phyloP scores from a whole-genome alignment of 2,329 filamentous ascomycete genomes.

The Microcyclosporella mali region DNA sequence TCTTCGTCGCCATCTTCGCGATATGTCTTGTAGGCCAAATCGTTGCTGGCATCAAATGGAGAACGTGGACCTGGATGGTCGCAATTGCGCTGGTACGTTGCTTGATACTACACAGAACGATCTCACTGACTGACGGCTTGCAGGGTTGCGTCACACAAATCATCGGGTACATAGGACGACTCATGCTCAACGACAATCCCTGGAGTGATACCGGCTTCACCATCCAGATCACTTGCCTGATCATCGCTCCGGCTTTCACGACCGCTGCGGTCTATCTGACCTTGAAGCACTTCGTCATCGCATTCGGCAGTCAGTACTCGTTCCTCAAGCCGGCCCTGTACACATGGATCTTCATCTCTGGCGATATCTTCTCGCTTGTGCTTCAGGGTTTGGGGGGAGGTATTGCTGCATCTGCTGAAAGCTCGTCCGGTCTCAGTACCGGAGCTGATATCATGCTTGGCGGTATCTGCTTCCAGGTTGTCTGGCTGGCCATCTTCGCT shows the following conservation, averaged over 20 bases:
- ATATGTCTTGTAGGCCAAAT: slow-evolving; percentile 31
- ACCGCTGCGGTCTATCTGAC: slow-evolving; percentile 45
- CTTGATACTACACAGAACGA: too few species aligned
- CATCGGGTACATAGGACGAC: slow-evolving; percentile 38
- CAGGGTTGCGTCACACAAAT: slow-evolving; percentile 34
- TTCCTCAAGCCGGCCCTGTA: slow-evolving; percentile 39
- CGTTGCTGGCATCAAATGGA: slow-evolving; percentile 29
- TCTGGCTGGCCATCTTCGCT: slow-evolving; percentile 52
- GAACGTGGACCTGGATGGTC: slow-evolving; percentile 36
- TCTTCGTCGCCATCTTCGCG: slow-evolving; percentile 35
- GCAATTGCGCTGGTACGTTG: slow-evolving; percentile 35
- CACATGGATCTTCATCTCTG: slow-evolving; percentile 46
- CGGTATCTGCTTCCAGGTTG: slow-evolving; percentile 56
- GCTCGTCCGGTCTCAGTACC: slow-evolving; percentile 24
- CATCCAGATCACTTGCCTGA: slow-evolving; percentile 38
- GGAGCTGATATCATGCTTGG: slow-evolving; percentile 62
- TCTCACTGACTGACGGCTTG: too few species aligned
- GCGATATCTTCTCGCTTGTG: slow-evolving; percentile 51
- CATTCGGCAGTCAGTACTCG: slow-evolving; percentile 38
- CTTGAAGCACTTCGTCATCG: slow-evolving; percentile 41
- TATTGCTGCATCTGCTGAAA: slow-evolving; percentile 3
- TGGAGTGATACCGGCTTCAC: slow-evolving; percentile 33
- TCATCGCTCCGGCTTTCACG: slow-evolving; percentile 39
- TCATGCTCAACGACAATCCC: slow-evolving; percentile 38
- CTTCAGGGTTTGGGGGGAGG: slow-evolving; percentile 56